Evolutionary conservation across 2,329 filamentous ascomycete genomes (phyloP).

Genomic region (Blumeriella jaapii): DNA sequence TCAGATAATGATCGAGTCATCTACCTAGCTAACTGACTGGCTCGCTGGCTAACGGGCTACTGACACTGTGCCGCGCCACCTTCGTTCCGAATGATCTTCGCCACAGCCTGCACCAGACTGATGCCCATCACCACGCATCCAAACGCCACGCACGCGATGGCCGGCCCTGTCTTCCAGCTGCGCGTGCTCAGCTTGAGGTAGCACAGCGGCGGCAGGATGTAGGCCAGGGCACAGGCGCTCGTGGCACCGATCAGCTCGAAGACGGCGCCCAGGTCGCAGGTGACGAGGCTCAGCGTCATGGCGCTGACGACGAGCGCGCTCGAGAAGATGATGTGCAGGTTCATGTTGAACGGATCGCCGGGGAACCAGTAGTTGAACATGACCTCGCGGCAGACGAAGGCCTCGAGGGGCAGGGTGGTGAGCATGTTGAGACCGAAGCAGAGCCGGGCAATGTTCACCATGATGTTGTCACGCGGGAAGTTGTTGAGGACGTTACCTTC

Average conservation of each 20-base stretch:
- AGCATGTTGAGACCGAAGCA: conserved; percentile 99
- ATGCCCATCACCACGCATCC: conserved; percentile 71
- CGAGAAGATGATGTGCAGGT: conserved; percentile 71
- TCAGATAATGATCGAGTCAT: too few relatives aligned
- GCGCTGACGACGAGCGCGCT: conserved; percentile 70
- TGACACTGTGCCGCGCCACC: conserved; percentile 20
- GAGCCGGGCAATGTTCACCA: conserved; percentile 89
- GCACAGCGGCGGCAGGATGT: conserved; percentile 88
- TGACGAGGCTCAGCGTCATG: conserved; percentile 67
- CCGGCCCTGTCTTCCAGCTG: conserved; percentile 62
- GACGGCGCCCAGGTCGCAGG: conserved; percentile 86
- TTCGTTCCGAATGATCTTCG: conserved; percentile 43
- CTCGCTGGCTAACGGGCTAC: too few relatives aligned
- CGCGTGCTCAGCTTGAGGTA: conserved; percentile 84
- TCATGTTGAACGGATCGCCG: conserved; percentile 59
- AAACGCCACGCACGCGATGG: conserved; percentile 64
- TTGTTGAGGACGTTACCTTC: conserved; percentile 97
- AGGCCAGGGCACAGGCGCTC: conserved; percentile 85
- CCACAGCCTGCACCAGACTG: conserved; percentile 60
- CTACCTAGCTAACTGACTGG: too few relatives aligned
- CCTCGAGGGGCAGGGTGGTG: conserved; percentile 89
- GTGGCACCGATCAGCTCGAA: conserved; percentile 96
- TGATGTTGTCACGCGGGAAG: conserved; percentile 77
- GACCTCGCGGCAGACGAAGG: conserved; percentile 93
- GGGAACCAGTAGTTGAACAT: conserved; percentile 77